Evolutionary conservation across 208 protist genomes (phyloP).

Genomic region (Leishmania turanica): DNA sequence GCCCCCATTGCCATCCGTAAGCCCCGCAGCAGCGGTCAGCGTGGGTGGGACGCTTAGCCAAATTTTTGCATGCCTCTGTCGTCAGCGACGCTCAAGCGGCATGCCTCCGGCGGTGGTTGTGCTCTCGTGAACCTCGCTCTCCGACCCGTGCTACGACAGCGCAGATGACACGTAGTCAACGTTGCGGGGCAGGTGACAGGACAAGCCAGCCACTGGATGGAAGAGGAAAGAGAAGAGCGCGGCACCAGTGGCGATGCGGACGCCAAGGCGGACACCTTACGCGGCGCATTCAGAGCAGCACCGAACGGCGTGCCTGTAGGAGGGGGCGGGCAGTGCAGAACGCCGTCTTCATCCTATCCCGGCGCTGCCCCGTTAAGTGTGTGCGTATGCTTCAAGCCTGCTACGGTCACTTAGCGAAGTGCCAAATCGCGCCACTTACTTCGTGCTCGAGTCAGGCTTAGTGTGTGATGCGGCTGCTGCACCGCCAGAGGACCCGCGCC

Average conservation of each 20-base stretch:
- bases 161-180: conserved; percentile 1
- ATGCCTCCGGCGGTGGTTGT: neutral
- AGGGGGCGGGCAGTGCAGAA: conserved; percentile 8
- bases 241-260: neutral
- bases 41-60: neutral
- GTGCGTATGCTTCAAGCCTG: neutral
- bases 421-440: neutral
- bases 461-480: neutral
- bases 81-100: neutral
- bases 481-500: neutral
- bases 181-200: neutral
- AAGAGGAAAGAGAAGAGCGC: neutral
- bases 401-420: neutral
- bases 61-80: neutral
- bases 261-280: neutral
- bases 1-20: neutral
- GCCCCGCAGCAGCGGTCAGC: neutral
- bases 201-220: neutral
- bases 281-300: neutral
- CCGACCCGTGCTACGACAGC: neutral
- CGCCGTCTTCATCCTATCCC: neutral
- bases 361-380: neutral
- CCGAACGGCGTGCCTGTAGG: neutral
- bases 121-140: neutral
- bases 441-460: neutral